Percentiles rank a stretch among this genome's conserved stretches.
phyloP scores from a whole-genome alignment of 2,329 filamentous ascomycete genomes.

The Fusarium sp. region DNA sequence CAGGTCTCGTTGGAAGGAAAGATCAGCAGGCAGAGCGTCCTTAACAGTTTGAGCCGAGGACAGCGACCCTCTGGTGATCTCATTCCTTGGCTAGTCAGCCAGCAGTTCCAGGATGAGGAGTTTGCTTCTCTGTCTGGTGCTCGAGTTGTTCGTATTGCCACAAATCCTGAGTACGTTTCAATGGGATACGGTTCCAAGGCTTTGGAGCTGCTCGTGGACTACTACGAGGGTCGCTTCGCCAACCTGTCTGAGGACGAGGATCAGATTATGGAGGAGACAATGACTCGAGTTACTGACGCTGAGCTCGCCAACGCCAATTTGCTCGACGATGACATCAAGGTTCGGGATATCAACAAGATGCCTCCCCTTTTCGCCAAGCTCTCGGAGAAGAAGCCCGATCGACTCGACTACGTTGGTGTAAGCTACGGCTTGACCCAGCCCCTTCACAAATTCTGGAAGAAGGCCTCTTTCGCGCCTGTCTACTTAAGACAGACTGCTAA shows the following conservation, averaged over 20 bases:
- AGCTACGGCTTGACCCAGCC: constrained; percentile 90
- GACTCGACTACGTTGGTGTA: constrained; percentile 92
- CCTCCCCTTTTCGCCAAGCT: constrained; percentile 92
- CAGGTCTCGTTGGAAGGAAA: constrained; percentile 95
- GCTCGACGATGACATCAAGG: constrained; percentile 86
- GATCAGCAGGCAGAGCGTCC: constrained; percentile 91
- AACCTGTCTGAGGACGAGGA: constrained; percentile 79
- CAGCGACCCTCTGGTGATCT: constrained; percentile 91
- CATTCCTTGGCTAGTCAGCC: constrained; percentile 96
- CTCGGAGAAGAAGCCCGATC: constrained; percentile 81
- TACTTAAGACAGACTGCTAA: constrained; percentile 96
- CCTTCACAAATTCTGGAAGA: constrained; percentile 98
- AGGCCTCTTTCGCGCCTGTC: constrained; percentile 84
- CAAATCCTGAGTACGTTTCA: constrained; percentile 89
- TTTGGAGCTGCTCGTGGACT: constrained; percentile 86
- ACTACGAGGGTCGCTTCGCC: constrained; percentile 94
- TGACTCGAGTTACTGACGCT: constrained; percentile 83
- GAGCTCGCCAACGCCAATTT: constrained; percentile 82
- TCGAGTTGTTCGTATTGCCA: constrained; percentile 92
- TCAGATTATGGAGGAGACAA: constrained; percentile 66
- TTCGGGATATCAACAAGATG: constrained; percentile 91
- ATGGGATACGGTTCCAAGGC: constrained; percentile 97
- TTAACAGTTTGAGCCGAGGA: constrained; percentile 89
- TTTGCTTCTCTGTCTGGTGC: constrained; percentile 95
- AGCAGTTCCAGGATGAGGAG: constrained; percentile 98